Evolutionary conservation across 2,329 filamentous ascomycete species (phyloP).

Genomic region (Knoxdaviesia capensis): DNA sequence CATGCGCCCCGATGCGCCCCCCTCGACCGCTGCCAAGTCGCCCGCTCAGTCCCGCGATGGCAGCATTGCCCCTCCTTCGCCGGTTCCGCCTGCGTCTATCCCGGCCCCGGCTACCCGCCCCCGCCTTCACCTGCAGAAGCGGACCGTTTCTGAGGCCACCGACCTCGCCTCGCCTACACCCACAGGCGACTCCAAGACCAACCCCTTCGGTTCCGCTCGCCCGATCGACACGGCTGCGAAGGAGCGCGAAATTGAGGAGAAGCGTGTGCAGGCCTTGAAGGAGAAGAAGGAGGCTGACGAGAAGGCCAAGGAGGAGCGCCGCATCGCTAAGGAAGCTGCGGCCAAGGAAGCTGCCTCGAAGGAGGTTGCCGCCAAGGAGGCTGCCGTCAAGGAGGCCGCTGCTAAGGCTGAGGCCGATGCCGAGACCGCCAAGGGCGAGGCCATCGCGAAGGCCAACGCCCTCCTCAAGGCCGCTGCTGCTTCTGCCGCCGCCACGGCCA

Average conservation of each 20-base stretch:
- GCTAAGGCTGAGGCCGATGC: constrained; percentile 13
- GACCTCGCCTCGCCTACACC: constrained; percentile 29
- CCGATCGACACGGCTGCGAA: constrained; percentile 85
- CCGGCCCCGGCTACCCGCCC: constrained; percentile 42
- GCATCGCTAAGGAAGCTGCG: constrained; percentile 44
- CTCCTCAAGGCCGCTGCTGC: constrained; percentile 12
- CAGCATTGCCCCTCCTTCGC: constrained; percentile 58
- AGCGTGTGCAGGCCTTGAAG: constrained; percentile 49
- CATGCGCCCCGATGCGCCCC: constrained; percentile 64
- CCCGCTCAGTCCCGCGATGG: constrained; percentile 49
- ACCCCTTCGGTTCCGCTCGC: constrained; percentile 79
- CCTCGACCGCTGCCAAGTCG: constrained; percentile 23
- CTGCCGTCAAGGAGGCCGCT: constrained; percentile 11
- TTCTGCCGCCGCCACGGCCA: not conserved
- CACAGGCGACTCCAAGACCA: constrained; percentile 58
- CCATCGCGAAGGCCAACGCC: constrained; percentile 9
- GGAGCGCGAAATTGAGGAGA: constrained; percentile 82
- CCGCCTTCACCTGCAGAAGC: constrained; percentile 72
- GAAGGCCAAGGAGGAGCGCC: constrained; percentile 59
- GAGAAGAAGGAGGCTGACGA: constrained; percentile 80
- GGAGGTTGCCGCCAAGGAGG: constrained; percentile 18
- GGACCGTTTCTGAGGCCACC: constrained; percentile 61
- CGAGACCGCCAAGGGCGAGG: constrained; percentile 14
- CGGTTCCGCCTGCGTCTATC: constrained; percentile 27
- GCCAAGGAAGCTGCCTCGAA: constrained; percentile 35